Evolutionary conservation across 345 rosid genomes (phyloP).

Genomic region (Tarenaya hassleriana): DNA sequence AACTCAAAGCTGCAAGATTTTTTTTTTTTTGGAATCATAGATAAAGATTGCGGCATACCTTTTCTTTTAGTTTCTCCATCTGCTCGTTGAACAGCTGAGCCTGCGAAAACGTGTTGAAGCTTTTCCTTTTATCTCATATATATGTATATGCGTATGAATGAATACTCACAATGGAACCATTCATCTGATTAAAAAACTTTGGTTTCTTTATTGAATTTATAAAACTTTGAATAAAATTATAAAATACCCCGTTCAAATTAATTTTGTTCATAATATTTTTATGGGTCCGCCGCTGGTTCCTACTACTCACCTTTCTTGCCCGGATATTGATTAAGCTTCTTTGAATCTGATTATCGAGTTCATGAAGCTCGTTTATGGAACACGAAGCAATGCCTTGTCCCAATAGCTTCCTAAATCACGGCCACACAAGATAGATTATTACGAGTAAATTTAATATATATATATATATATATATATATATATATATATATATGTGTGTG

Average conservation of each 20-base stretch:
- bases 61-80: constrained; percentile 38
- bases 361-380: constrained; percentile 42
- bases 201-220: no score
- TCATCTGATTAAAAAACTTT: no score
- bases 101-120: constrained; percentile 30
- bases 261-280: no score
- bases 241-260: no score
- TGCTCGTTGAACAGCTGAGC: constrained; percentile 41
- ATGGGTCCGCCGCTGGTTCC: no score
- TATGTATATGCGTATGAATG: no score
- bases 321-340: constrained; percentile 46
- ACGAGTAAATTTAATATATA: no score
- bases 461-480: neutral
- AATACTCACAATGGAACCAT: no score
- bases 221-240: no score
- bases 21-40: neutral
- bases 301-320: constrained; percentile 58
- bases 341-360: constrained; percentile 41
- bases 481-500: no score
- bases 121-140: constrained; percentile 2
- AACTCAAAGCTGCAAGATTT: no score
- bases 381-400: constrained; percentile 48
- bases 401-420: constrained; percentile 40
- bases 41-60: constrained; percentile 32
- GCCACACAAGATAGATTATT: neutral